A percentile compares a stretch with the other conserved stretches of the same genome.
Conservation (phyloP, 768 basidiomycete genomes). For the Cystobasidium ongulense region DNA sequence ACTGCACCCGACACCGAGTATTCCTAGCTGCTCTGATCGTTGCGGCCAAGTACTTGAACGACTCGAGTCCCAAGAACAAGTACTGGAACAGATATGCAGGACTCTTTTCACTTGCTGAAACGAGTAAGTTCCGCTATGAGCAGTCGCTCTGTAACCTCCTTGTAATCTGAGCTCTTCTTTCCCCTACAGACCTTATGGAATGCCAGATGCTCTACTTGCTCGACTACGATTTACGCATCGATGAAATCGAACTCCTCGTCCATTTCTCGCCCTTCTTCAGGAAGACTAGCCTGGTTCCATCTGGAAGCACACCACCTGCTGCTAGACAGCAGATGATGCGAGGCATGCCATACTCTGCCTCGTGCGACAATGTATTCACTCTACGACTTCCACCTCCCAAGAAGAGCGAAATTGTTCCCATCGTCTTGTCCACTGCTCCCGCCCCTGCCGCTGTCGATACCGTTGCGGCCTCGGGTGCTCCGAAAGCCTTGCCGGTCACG, state of each 20-base stretch:
- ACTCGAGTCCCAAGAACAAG: conserved; percentile 71
- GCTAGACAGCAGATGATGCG: not conserved
- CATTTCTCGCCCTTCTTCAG: conserved; percentile 55
- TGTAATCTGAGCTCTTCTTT: not conserved
- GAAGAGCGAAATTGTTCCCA: not conserved
- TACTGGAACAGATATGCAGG: conserved; percentile 78
- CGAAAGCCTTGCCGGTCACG: not conserved
- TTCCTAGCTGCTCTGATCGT: conserved; percentile 94
- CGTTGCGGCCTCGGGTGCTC: not conserved
- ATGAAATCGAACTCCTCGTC: conserved; percentile 63
- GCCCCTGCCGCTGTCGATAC: not conserved
- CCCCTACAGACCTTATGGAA: conserved; percentile 63
- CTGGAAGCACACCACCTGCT: conserved; percentile 10
- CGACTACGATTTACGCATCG: conserved; percentile 84
- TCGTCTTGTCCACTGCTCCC: not conserved
- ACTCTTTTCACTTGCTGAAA: conserved; percentile 55
- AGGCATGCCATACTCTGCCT: conserved; percentile 14
- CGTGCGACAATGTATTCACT: not conserved
- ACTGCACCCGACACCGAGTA: conserved; percentile 87
- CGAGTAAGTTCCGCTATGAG: conserved; percentile 44
- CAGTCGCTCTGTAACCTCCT: not conserved
- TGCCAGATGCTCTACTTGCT: conserved; percentile 85
- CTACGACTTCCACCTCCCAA: not conserved
- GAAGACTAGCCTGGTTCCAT: not conserved
- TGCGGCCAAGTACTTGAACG: conserved; percentile 89